Conservation (phyloP, 2,329 filamentous ascomycete species). For the Apiospora marii region DNA sequence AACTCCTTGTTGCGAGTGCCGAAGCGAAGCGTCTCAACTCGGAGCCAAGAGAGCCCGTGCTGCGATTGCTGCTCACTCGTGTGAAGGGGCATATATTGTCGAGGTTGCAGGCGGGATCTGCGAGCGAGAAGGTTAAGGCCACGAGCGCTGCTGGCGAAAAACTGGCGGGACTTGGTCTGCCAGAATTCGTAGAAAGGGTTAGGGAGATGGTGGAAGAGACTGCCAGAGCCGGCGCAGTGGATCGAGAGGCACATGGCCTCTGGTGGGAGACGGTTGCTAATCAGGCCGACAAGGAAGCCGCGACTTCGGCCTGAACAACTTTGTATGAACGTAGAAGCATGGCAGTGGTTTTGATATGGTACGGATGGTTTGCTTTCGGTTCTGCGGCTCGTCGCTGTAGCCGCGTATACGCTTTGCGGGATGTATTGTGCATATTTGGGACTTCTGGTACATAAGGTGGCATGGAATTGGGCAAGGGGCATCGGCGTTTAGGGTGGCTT, state of each 20-base stretch:
- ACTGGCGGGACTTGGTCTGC: slow-evolving; percentile 72
- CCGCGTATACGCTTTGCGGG: slow-evolving; percentile 5
- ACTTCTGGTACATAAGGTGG: slow-evolving; percentile 18
- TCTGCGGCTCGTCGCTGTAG: background rate
- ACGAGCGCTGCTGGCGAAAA: slow-evolving; percentile 74
- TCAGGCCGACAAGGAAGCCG: slow-evolving; percentile 56
- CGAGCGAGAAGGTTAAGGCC: slow-evolving; percentile 74
- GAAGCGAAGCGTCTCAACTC: slow-evolving; percentile 51
- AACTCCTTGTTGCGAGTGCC: slow-evolving; percentile 59
- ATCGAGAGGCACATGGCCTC: slow-evolving; percentile 70
- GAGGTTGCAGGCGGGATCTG: slow-evolving; percentile 70
- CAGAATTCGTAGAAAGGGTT: slow-evolving; percentile 76
- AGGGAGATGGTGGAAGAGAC: slow-evolving; percentile 74
- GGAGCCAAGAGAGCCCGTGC: slow-evolving; percentile 62
- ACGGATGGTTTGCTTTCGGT: background rate
- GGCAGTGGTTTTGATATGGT: background rate
- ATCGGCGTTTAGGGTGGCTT: slow-evolving; percentile 8
- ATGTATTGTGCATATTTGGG: slow-evolving; percentile 21
- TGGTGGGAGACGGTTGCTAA: slow-evolving; percentile 76
- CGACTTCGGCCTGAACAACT: slow-evolving; percentile 2
- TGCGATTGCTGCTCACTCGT: slow-evolving; percentile 73
- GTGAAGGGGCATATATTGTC: slow-evolving; percentile 71
- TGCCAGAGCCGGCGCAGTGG: slow-evolving; percentile 69
- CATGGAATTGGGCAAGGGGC: slow-evolving; percentile 17
- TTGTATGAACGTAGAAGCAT: slow-evolving; percentile 15